Evolutionary conservation across 345 rosid genomes (phyloP).

Genomic region (Combretum micranthum): DNA sequence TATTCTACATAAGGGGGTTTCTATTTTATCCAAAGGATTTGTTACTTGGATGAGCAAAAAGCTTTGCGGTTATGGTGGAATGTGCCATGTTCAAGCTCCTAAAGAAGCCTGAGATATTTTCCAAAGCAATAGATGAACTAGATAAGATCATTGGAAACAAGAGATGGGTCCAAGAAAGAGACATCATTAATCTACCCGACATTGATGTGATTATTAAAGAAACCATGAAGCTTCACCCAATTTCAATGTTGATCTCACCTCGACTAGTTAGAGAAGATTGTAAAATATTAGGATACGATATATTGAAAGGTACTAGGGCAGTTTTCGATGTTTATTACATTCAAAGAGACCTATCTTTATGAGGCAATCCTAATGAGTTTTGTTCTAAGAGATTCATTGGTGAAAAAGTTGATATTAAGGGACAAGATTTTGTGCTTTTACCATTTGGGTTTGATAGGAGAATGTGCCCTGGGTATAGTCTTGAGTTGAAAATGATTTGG

Average conservation of each 20-base stretch:
- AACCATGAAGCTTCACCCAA: too few species aligned
- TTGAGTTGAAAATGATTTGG: slow-evolving; percentile 13
- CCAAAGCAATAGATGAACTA: slow-evolving; percentile 21
- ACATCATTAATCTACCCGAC: slow-evolving; percentile 25
- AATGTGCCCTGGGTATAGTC: slow-evolving; percentile 23
- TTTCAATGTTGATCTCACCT: slow-evolving; percentile 8
- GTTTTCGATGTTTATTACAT: slow-evolving; percentile 14
- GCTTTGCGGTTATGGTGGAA: slow-evolving; percentile 15
- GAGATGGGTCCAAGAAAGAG: slow-evolving; percentile 29
- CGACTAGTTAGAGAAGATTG: slow-evolving; percentile 13
- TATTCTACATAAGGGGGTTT: too few species aligned
- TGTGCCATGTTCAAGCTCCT: slow-evolving; percentile 24
- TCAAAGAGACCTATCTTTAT: slow-evolving; percentile 13
- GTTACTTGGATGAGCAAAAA: slow-evolving; percentile 20
- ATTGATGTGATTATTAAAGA: slow-evolving; percentile 29
- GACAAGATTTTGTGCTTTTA: slow-evolving; percentile 37
- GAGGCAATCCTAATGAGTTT: slow-evolving; percentile 18
- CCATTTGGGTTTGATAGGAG: too few species aligned
- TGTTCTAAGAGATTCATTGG: slow-evolving; percentile 20
- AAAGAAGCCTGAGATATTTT: slow-evolving; percentile 13
- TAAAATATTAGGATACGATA: slow-evolving; percentile 12
- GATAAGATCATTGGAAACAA: slow-evolving; percentile 29
- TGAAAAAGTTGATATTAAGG: slow-evolving; percentile 15
- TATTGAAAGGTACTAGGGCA: slow-evolving; percentile 15
- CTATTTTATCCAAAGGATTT: slow-evolving; percentile 12